Base-by-base conservation (phyloP, 495 filamentous ascomycete species). In the Pseudevernia furfuracea region DNA sequence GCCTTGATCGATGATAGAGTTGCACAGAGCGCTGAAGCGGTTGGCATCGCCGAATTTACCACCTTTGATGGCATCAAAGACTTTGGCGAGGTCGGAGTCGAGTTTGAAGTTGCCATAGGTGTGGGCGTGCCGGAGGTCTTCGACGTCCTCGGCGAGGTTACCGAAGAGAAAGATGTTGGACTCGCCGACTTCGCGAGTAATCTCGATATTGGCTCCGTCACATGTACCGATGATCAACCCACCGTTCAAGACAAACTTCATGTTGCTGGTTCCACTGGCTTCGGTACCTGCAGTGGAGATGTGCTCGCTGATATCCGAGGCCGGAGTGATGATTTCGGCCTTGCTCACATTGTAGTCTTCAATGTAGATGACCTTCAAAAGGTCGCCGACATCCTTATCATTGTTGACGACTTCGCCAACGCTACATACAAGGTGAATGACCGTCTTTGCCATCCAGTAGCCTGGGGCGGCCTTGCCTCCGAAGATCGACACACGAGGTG, bases 391-490 rank as follows among this genome's bases (percentile, higher is more conserved):
- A 56, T 97, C 94, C 43, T 84, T 78, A 71, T 98, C 94, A 12
- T 87, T 87, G 77, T 98, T 98, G 67, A 98, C 87, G 4, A 97
- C 88, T n/a, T 83, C 76, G 8, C 91, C 91, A 48, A 97, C 95
- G 65, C 84, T 87, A 79, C 95, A 96, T 79, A 98, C 89, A 58
- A 98, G 84, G 73, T 97, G 92, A 65, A 98, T 98, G 66, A 98
- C 89, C 11, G 93, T 93, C 84, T 98, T 98, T 25, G 94, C 94
- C 94, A 98, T 98, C 95, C 95, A 98, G 78, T 98, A 98, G 4
- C 94, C 94, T 4, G 94, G 94, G 0, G 94, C 94, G 25, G 94
- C 94, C 76, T 98, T 98, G 63, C 94, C 94, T 67, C 95, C 94
- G 73, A 98, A 96, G 76, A 98, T 95, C 38, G 90, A 95, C 21